Evolutionary conservation across 257 asterid genomes (phyloP).

Genomic region (Rauvolfia tetraphylla): DNA sequence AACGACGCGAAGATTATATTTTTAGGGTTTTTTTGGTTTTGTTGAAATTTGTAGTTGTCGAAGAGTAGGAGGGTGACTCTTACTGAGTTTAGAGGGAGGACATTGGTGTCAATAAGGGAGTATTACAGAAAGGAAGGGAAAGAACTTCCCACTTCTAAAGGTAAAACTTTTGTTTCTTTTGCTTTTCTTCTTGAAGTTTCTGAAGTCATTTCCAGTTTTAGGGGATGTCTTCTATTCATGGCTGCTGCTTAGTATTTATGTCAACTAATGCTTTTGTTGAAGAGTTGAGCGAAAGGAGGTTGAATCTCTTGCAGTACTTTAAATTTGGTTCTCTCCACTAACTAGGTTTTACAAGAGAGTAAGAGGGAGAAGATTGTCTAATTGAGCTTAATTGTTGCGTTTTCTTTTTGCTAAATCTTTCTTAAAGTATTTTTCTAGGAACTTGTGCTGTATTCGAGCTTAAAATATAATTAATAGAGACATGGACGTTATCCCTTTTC

Average conservation of each 20-base stretch:
- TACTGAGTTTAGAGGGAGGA: constrained; percentile 83
- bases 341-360: background rate
- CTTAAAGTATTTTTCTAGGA: background rate
- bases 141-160: constrained; percentile 89
- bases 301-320: background rate
- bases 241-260: background rate
- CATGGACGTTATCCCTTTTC: too few relatives aligned
- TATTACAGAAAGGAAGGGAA: constrained; percentile 77
- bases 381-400: background rate
- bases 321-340: background rate
- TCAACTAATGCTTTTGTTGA: background rate
- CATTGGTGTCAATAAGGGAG: constrained; percentile 84
- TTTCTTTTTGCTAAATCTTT: background rate
- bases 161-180: constrained; percentile 28
- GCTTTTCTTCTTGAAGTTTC: constrained; percentile 1
- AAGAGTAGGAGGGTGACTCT: constrained; percentile 86
- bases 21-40: background rate
- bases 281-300: background rate
- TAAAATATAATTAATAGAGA: too few relatives aligned
- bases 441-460: background rate
- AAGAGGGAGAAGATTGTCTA: too few relatives aligned
- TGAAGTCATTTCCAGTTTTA: background rate
- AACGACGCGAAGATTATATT: background rate
- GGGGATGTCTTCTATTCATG: too few relatives aligned
- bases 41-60: constrained; percentile 39